Base-by-base conservation (phyloP, 1,139 yeast genomes). In the Hyphopichia fennica region DNA sequence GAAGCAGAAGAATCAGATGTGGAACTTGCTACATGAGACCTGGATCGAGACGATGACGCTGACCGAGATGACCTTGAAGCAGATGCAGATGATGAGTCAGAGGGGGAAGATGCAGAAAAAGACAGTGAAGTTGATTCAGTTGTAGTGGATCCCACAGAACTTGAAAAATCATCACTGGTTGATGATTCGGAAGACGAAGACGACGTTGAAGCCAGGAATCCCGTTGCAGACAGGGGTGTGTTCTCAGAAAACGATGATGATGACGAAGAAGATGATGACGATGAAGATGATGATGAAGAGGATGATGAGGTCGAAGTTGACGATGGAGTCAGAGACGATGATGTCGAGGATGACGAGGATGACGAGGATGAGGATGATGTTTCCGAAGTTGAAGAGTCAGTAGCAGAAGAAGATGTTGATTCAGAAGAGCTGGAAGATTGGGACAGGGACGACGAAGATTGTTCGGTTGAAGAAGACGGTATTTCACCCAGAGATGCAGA, bases 51-150 rank as follows among this genome's bases (percentile, higher is more conserved):
- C 14, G 37, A 34, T 29, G 41, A 34, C 4, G 36, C 23, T 7
- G 39, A 4, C 15, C 41, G 16, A 15, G 39, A 37, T 18, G 45
- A 25, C 25, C 38, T 36, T 8, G 45, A 38, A 11, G 50, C 30
- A 40, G 51, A 50, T 13, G 60, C 55, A 31, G 40, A 37, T 15
- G 52, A 44, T 20, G 55, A 60, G 13, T 56, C 56, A 15, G 63
- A 56, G n/a, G 52, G 58, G 37, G 64, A 62, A n/a, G 56, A 60
- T 54, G 42, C 56, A 54, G 41, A 38, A 31, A 27, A 42, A 37
- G n/a, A n/a, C n/a, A n/a, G n/a, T 22, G 25, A 22, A 22, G 25
- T 22, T 22, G 10, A 7, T 22, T 22, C 25, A 22, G 25, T 7
- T 10, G 25, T 34, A 27, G 22, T 22, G 27, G 27, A 9, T 19